phyloP scores from a whole-genome alignment of 192 early-diverging fungal species.

The Ambispora gerdemannii region DNA sequence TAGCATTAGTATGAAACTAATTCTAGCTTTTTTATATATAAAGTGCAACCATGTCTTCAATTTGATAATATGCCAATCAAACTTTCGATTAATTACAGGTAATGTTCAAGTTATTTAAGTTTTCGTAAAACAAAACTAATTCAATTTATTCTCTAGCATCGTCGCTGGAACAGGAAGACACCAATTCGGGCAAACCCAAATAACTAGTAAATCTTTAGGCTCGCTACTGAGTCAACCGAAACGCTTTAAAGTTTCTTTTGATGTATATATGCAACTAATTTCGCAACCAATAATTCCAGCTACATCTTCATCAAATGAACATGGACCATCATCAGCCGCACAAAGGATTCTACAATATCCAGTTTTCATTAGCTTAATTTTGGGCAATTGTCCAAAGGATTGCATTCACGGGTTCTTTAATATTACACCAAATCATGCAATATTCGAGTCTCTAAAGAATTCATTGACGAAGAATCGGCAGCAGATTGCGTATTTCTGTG shows the following conservation, averaged over 20 bases:
- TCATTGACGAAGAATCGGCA: neutral
- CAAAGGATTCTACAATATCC: neutral
- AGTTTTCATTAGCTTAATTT: neutral
- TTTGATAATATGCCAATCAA: neutral
- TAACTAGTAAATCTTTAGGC: too few species aligned
- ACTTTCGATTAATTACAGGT: neutral
- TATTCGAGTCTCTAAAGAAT: neutral
- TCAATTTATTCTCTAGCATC: too few species aligned
- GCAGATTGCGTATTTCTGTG: slow-evolving; percentile 2
- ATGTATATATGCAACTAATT: too few species aligned
- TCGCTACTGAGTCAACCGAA: too few species aligned
- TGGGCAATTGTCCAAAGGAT: neutral
- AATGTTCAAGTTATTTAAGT: too few species aligned
- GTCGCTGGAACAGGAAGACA: too few species aligned
- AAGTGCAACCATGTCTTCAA: neutral
- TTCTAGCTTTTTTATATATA: neutral
- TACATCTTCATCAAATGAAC: too few species aligned
- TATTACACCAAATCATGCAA: neutral
- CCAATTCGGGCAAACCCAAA: too few species aligned
- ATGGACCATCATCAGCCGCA: neutral
- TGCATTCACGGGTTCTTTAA: neutral
- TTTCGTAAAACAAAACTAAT: too few species aligned
- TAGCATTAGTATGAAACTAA: neutral
- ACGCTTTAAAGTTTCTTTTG: too few species aligned
- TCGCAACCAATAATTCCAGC: too few species aligned